These are phyloP conservation scores for Zea mays DNA, from an alignment of 176 grass and related monocot species.

Conservation along the genomic window DNA sequence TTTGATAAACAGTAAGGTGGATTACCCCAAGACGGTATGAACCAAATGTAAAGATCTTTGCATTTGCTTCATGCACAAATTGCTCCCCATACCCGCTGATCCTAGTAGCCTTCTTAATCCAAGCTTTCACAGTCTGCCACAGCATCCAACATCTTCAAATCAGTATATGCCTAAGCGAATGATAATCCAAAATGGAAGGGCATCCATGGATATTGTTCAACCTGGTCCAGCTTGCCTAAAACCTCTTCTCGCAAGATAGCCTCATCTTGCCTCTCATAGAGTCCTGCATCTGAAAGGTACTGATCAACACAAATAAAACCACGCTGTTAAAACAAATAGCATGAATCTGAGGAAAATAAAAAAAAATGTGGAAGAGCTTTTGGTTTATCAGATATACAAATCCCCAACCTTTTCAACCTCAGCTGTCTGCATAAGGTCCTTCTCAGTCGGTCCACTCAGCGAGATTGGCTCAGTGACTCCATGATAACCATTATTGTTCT, in stretches of 20 bases:
- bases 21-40: slow-evolving; percentile 97
- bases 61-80: slow-evolving; percentile 92
- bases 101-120: slow-evolving; percentile 85
- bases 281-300: slow-evolving; percentile 65
- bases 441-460: slow-evolving; percentile 61
- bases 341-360: neutral
- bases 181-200: slow-evolving; percentile 16
- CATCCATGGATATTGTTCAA: slow-evolving; percentile 31
- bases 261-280: slow-evolving; percentile 76
- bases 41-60: slow-evolving; percentile 98
- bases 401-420: slow-evolving; percentile 77
- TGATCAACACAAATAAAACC: slow-evolving; percentile 42
- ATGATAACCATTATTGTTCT: slow-evolving; percentile 56
- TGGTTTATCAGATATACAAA: slow-evolving; percentile 4
- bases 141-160: slow-evolving; percentile 27
- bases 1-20: neutral
- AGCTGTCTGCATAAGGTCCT: slow-evolving; percentile 50
- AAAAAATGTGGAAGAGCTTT: neutral
- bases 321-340: slow-evolving; percentile 1
- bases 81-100: slow-evolving; percentile 82
- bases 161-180: neutral
- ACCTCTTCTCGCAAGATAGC: slow-evolving; percentile 89
- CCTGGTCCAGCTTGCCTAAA: slow-evolving; percentile 90
- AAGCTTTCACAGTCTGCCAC: slow-evolving; percentile 77
- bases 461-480: slow-evolving; percentile 89